These are phyloP conservation scores for Rauvolfia tetraphylla DNA, from an alignment of 257 asterid species.

Conservation along the genomic window DNA sequence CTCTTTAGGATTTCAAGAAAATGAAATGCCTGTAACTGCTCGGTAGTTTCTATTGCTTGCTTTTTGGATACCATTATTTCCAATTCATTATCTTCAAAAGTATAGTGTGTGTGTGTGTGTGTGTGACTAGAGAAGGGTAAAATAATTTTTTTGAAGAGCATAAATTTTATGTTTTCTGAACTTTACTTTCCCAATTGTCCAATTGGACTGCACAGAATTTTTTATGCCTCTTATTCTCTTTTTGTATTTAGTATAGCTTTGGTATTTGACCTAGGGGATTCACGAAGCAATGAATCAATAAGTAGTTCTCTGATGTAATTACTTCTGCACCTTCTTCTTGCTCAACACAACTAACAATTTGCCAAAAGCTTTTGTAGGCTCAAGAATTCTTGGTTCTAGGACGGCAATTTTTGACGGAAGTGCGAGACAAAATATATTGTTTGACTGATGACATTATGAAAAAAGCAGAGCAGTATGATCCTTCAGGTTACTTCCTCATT, in stretches of 20 bases:
- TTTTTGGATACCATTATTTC: not conserved
- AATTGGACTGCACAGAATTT: not conserved
- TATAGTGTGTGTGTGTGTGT: not conserved
- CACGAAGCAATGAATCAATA: not conserved
- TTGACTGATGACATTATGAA: conserved; percentile 76
- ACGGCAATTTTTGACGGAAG: conserved; percentile 74
- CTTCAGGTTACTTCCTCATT: conserved; percentile 87
- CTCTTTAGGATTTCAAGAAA: not conserved
- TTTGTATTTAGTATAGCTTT: not conserved
- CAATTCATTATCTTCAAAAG: not conserved
- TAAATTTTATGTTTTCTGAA: not conserved
- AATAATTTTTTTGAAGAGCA: too few relatives aligned
- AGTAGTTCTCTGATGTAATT: not conserved
- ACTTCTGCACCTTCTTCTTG: not conserved
- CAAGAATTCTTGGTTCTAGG: conserved; percentile 90
- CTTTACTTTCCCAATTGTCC: not conserved
- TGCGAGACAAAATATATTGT: conserved; percentile 76
- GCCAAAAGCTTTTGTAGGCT: conserved; percentile 41
- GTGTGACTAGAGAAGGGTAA: not conserved
- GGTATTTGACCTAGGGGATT: not conserved
- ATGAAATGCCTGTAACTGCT: not conserved
- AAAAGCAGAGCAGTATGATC: conserved; percentile 52
- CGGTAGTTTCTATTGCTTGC: not conserved
- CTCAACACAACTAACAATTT: conserved; percentile 18
- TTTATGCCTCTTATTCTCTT: not conserved